Evolutionary conservation across 768 basidiomycete genomes (phyloP).

Genomic region (Crassisporium funariophilum): DNA sequence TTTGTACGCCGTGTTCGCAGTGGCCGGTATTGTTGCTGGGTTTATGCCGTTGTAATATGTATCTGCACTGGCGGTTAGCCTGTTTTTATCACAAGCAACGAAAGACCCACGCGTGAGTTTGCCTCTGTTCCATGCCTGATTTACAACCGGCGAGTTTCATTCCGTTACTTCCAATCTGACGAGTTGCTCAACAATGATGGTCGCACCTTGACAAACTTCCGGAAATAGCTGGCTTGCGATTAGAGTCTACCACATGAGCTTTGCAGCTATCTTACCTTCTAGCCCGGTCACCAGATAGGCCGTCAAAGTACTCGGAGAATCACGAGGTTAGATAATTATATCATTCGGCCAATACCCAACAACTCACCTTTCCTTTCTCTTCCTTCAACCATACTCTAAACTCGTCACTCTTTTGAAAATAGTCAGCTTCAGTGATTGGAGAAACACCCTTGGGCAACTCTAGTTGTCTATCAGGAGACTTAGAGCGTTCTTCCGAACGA

Average conservation of each 20-base stretch:
- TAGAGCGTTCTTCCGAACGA: slow-evolving; percentile 37
- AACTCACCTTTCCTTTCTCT: slow-evolving; percentile 47
- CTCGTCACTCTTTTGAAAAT: slow-evolving; percentile 86
- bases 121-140: slow-evolving; percentile 81
- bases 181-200: slow-evolving; percentile 1
- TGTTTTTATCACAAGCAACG: slow-evolving; percentile 1
- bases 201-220: slow-evolving; percentile 83
- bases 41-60: slow-evolving; percentile 58
- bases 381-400: slow-evolving; percentile 88
- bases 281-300: slow-evolving; percentile 80
- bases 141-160: slow-evolving; percentile 1
- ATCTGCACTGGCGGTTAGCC: slow-evolving; percentile 14
- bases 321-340: slow-evolving; percentile 1
- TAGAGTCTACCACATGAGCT: slow-evolving; percentile 26
- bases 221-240: slow-evolving; percentile 71
- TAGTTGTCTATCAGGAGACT: slow-evolving; percentile 44
- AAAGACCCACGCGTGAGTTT: slow-evolving; percentile 60
- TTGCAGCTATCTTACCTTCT: slow-evolving; percentile 53
- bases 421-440: slow-evolving; percentile 81
- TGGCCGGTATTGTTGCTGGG: slow-evolving; percentile 54
- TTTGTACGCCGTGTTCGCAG: slow-evolving; percentile 79
- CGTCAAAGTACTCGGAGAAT: slow-evolving; percentile 78
- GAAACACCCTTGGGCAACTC: slow-evolving; percentile 57
- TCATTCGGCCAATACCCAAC: neutral
- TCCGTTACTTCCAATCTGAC: no score